A percentile compares a stretch with the other conserved stretches of the same genome.
These are phyloP conservation scores for Collybia sp. DNA, from an alignment of 768 basidiomycete species.

Conservation along the genomic window DNA sequence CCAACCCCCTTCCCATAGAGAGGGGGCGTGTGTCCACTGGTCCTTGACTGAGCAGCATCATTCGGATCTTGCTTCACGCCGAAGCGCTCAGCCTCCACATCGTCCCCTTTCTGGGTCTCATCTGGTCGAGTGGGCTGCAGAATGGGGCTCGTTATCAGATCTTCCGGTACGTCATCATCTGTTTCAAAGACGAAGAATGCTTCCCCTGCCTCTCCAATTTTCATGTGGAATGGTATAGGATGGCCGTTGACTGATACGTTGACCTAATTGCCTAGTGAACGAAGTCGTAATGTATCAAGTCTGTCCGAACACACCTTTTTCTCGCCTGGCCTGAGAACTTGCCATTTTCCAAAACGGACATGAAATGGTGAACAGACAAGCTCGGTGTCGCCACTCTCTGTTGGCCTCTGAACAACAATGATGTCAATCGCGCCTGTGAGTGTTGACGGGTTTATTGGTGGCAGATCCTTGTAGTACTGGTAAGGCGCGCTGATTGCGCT, in stretches of 20 bases:
- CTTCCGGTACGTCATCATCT: slow-evolving; percentile 87
- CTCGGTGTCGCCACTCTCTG: slow-evolving; percentile 56
- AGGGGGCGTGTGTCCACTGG: slow-evolving; percentile 4
- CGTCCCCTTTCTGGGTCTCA: slow-evolving; percentile 20
- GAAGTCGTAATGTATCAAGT: neutral
- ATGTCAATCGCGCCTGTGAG: slow-evolving; percentile 99
- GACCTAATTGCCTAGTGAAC: slow-evolving; percentile 47
- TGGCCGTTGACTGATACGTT: slow-evolving; percentile 84
- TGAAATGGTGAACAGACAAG: slow-evolving; percentile 95
- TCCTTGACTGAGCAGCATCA: slow-evolving; percentile 12
- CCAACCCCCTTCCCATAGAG: slow-evolving; percentile 6
- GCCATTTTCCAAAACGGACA: slow-evolving; percentile 96
- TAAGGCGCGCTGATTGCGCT: slow-evolving; percentile 83
- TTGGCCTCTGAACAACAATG: slow-evolving; percentile 82
- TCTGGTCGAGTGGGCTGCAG: slow-evolving; percentile 60
- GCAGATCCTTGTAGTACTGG: slow-evolving; percentile 85
- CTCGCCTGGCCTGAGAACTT: slow-evolving; percentile 89
- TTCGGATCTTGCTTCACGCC: slow-evolving; percentile 32
- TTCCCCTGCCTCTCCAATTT: slow-evolving; percentile 97
- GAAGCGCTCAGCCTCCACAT: slow-evolving; percentile 31
- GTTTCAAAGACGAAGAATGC: slow-evolving; percentile 99
- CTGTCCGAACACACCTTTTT: slow-evolving; percentile 60
- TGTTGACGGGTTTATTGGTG: slow-evolving; percentile 89
- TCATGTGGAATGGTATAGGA: slow-evolving; percentile 91
- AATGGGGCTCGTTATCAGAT: slow-evolving; percentile 91